phyloP scores from a whole-genome alignment of 768 basidiomycete species.

The Lepiota brunneoincarnata region DNA sequence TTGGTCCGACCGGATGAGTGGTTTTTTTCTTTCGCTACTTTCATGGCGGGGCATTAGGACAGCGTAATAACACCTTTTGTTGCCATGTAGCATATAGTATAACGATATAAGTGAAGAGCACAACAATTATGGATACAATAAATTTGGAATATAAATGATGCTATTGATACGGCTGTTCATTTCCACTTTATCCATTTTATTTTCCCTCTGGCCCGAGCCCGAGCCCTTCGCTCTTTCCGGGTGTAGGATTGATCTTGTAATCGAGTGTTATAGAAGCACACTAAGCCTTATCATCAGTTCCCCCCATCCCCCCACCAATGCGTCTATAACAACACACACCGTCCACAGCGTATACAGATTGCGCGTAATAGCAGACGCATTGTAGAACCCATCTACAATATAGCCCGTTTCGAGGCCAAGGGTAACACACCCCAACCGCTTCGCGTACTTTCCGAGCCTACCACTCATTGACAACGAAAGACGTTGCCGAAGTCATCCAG shows the following conservation, averaged over 20 bases:
- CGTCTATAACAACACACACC: slow-evolving; percentile 25
- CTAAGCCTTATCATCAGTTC: slow-evolving; percentile 27
- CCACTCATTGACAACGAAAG: too few relatives aligned
- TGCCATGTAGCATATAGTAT: too few relatives aligned
- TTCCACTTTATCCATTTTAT: too few relatives aligned
- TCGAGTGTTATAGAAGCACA: slow-evolving; percentile 70
- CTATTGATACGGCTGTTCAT: too few relatives aligned
- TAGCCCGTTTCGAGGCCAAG: slow-evolving; percentile 40
- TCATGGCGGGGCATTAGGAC: not conserved
- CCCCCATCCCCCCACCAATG: not conserved
- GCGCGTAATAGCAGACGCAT: slow-evolving; percentile 54
- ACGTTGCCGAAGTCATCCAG: too few relatives aligned
- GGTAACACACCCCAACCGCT: slow-evolving; percentile 33
- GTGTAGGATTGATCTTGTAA: slow-evolving; percentile 88
- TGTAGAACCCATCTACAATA: slow-evolving; percentile 45
- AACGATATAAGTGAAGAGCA: too few relatives aligned
- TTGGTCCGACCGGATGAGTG: slow-evolving; percentile 6
- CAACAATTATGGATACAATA: too few relatives aligned
- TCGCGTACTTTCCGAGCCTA: slow-evolving; percentile 17
- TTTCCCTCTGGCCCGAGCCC: too few relatives aligned
- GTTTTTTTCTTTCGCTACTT: not conserved
- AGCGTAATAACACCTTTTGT: not conserved
- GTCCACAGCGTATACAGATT: slow-evolving; percentile 55
- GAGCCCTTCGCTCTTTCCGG: slow-evolving; percentile 67
- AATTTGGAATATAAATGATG: too few relatives aligned